Conservation (phyloP, 495 filamentous ascomycete species). For the Lasiosphaeria miniovina region DNA sequence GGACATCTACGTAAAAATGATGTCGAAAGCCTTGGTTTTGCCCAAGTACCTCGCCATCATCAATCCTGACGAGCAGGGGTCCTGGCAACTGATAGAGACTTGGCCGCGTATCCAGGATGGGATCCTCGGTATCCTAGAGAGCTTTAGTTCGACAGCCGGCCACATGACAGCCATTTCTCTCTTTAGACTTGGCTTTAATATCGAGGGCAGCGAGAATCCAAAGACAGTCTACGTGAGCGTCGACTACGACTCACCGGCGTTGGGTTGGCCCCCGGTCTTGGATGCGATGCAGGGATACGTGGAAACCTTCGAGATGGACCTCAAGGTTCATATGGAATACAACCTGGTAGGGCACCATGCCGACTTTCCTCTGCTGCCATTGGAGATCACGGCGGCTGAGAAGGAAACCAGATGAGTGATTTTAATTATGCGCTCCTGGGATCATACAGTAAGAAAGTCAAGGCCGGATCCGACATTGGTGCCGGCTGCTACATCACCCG, state of each 20-base stretch:
- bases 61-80: neutral
- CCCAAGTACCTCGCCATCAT: neutral
- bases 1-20: neutral
- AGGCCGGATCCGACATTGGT: too few species aligned
- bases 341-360: neutral
- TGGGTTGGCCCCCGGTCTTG: neutral
- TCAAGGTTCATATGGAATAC: neutral
- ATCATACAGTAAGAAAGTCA: too few species aligned
- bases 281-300: neutral
- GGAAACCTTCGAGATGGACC: neutral
- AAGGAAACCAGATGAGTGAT: too few species aligned
- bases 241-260: neutral
- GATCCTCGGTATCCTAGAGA: neutral
- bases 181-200: neutral
- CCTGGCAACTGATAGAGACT: neutral
- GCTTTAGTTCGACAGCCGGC: neutral
- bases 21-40: neutral
- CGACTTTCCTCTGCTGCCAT: too few species aligned
- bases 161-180: conserved; percentile 1
- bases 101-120: conserved; percentile 1
- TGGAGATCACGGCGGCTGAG: too few species aligned
- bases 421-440: too few species aligned
- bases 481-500: too few species aligned
- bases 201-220: neutral
- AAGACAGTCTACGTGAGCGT: neutral